Base-by-base conservation (phyloP, 768 basidiomycete genomes). In the Psilocybe azurescens region DNA sequence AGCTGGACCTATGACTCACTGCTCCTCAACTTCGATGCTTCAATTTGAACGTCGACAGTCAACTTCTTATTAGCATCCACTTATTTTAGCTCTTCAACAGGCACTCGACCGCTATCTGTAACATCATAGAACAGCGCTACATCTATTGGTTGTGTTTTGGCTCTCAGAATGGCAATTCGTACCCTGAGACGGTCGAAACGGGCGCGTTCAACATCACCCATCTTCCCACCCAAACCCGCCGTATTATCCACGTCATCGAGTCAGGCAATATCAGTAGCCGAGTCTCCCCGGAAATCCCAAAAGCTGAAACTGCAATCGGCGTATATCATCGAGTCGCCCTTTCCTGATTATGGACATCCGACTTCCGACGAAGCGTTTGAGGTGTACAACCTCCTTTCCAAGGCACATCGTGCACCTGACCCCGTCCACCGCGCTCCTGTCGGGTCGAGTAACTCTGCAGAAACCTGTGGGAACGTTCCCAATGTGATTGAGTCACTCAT, bases 401-500 rank as follows among this genome's bases (percentile, higher is more conserved):
- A 71, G 16, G 71, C 74, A 20, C 81, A 81, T 39, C 75, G 74
- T 1, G 71, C 72, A n/a, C 67, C 73, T 20, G 67, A 68, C 2
- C 70, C 76, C 1, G 68, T 71, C 46, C 75, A 75, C 41, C 63
- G 59, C 7, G 20, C 65, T 6, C 73, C 78, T 46, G 39, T 66
- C 2, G 3, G 60, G 2, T 48, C 67, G 18, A 73, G 64, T 44
- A 79, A 83, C 62, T 75, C 84, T 7, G 82, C 81, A 4, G 56
- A 66, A 59, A 81, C 81, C 0, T 83, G 82, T 54, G 84, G 81
- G 2, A 70, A 76, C 41, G 78, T 79, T 2, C 79, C 81, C 2
- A 83, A 88, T 65, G 84, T 88, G 62, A 76, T 88, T 58, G 86
- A 86, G 61, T 73, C 83, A 10, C 79, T 87, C 62, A 83, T 89